Conservation (phyloP, 805 yeast genomes). For the Debaryomyces castellii region DNA sequence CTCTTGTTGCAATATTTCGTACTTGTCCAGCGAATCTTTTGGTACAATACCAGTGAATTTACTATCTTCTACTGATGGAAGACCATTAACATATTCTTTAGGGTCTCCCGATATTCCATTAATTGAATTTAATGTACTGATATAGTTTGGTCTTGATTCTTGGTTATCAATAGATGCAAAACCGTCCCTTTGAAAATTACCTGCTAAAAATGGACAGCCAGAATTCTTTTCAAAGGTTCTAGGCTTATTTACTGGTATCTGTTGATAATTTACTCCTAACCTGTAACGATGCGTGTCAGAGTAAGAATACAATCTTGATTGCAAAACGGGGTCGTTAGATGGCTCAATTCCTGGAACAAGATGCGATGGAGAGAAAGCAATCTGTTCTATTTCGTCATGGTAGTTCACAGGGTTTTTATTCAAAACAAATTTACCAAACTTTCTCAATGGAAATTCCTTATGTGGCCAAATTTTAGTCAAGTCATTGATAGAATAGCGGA, state of each 20-base stretch:
- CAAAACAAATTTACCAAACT: slow-evolving; percentile 53
- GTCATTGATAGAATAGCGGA: slow-evolving; percentile 48
- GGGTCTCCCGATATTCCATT: slow-evolving; percentile 20
- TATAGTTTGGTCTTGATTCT: slow-evolving; percentile 52
- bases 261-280: slow-evolving; percentile 67
- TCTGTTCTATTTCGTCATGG: slow-evolving; percentile 64
- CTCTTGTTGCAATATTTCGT: slow-evolving; percentile 25
- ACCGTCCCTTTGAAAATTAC: slow-evolving; percentile 25
- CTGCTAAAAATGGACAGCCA: slow-evolving; percentile 26
- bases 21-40: slow-evolving; percentile 19
- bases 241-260: slow-evolving; percentile 59
- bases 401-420: slow-evolving; percentile 58
- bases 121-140: slow-evolving; percentile 40
- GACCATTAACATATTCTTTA: slow-evolving; percentile 15
- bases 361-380: slow-evolving; percentile 82
- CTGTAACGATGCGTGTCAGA: slow-evolving; percentile 87
- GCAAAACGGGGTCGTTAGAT: slow-evolving; percentile 81
- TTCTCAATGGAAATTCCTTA: slow-evolving; percentile 51
- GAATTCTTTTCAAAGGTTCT: slow-evolving; percentile 21
- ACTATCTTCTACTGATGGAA: slow-evolving; percentile 18
- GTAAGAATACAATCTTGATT: slow-evolving; percentile 77
- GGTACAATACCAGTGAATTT: slow-evolving; percentile 35
- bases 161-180: slow-evolving; percentile 23
- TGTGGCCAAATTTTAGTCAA: slow-evolving; percentile 62
- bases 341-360: slow-evolving; percentile 84